Percentiles rank a stretch among this genome's conserved stretches.
phyloP scores from a whole-genome alignment of 306 rosid species.

The Mimosa bimucronata region DNA sequence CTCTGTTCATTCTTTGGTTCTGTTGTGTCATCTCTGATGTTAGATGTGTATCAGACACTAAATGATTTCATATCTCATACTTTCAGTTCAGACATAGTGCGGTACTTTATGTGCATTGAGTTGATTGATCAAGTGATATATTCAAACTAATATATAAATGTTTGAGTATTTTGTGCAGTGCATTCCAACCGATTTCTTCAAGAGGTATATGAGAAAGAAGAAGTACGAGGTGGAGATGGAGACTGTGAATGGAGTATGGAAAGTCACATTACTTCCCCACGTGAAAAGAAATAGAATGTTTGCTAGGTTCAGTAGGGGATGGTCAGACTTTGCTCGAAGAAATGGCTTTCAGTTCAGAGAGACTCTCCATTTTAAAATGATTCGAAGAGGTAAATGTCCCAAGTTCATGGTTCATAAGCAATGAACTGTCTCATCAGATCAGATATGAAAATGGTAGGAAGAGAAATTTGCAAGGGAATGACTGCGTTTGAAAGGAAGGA shows the following conservation, averaged over 20 bases:
- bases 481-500: too few species aligned
- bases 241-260: background rate
- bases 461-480: too few species aligned
- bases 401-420: background rate
- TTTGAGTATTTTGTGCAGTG: slow-evolving; percentile 7
- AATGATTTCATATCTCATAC: too few species aligned
- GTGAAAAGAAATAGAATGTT: background rate
- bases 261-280: background rate
- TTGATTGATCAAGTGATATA: background rate
- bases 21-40: background rate
- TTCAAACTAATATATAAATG: background rate
- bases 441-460: too few species aligned
- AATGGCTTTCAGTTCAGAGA: background rate
- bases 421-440: too few species aligned
- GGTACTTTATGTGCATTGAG: background rate
- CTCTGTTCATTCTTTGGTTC: background rate
- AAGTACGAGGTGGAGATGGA: background rate
- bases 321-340: background rate
- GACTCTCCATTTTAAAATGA: background rate
- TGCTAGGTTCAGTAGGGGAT: background rate
- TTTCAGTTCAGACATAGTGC: too few species aligned
- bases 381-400: background rate
- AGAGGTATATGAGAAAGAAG: background rate
- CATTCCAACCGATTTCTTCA: background rate
- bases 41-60: too few species aligned